These are phyloP conservation scores for Mortierella sp. DNA, from an alignment of 371 early-diverging fungal genomes.

Conservation along the genomic window DNA sequence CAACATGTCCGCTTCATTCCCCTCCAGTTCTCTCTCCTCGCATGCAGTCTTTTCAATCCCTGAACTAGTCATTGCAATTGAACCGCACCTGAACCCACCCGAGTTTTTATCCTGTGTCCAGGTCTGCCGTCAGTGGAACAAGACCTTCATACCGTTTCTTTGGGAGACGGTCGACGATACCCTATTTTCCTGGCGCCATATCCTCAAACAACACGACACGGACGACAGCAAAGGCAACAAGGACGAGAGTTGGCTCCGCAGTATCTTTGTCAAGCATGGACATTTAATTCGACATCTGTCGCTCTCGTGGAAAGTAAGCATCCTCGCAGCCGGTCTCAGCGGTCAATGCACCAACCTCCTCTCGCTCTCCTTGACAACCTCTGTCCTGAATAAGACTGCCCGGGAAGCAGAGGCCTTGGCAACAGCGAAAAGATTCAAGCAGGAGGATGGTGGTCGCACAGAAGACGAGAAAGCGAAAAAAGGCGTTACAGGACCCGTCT, in stretches of 20 bases:
- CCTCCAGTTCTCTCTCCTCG: background rate
- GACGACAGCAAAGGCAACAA: background rate
- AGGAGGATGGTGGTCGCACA: background rate
- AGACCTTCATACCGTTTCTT: background rate
- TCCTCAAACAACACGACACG: background rate
- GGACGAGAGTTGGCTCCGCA: background rate
- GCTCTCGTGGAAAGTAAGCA: constrained; percentile 1
- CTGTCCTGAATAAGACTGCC: background rate
- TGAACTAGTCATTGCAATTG: background rate
- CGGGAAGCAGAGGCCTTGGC: background rate
- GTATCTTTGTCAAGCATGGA: background rate
- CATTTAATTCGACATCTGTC: background rate
- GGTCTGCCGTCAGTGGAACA: background rate
- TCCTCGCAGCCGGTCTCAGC: background rate
- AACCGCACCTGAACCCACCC: background rate
- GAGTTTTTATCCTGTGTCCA: background rate
- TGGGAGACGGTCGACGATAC: constrained; percentile 7
- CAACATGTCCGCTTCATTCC: background rate
- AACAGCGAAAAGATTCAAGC: background rate
- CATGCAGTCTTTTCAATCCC: background rate
- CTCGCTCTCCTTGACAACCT: background rate
- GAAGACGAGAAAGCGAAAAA: background rate
- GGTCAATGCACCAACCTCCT: constrained; percentile 6
- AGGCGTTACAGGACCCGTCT: background rate
- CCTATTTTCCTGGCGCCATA: background rate